These are phyloP conservation scores for Amauroascus niger DNA, from an alignment of 2,329 filamentous ascomycete species.

Conservation along the genomic window DNA sequence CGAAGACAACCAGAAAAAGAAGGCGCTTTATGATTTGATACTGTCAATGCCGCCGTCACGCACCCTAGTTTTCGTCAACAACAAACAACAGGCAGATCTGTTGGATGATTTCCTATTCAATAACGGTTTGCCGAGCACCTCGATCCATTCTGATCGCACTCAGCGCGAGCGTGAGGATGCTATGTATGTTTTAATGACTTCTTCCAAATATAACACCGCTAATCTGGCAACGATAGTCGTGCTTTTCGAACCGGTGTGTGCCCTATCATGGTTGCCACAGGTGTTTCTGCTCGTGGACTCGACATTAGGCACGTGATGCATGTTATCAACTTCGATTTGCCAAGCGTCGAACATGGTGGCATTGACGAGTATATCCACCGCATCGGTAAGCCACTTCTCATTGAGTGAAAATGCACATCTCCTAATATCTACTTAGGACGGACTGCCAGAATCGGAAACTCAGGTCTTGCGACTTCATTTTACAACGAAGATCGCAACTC, in stretches of 20 bases:
- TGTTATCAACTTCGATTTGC: constrained; percentile 89
- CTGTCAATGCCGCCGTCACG: constrained; percentile 59
- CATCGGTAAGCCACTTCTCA: constrained; percentile 54
- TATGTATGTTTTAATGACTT: constrained; percentile 44
- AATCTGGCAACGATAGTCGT: constrained; percentile 40
- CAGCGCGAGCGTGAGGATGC: constrained; percentile 89
- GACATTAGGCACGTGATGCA: constrained; percentile 81
- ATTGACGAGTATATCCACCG: constrained; percentile 91
- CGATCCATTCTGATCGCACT: constrained; percentile 77
- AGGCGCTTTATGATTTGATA: constrained; percentile 63
- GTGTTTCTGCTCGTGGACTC: constrained; percentile 76
- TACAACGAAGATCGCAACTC: constrained; percentile 67
- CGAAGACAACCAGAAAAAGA: constrained; percentile 56
- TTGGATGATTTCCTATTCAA: constrained; percentile 85
- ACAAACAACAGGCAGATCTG: constrained; percentile 65
- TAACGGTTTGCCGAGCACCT: constrained; percentile 66
- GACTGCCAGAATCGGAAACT: constrained; percentile 85
- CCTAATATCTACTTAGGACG: constrained; percentile 49
- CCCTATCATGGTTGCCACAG: constrained; percentile 78
- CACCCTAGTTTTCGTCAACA: constrained; percentile 85
- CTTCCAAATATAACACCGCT: constrained; percentile 13
- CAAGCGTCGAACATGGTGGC: constrained; percentile 63
- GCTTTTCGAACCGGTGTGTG: constrained; percentile 65
- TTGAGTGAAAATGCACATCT: neutral
- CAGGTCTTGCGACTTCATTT: constrained; percentile 78